These are phyloP conservation scores for Stephanodiscus minutulus DNA, from an alignment of 108 stramenopile species.

Conservation along the genomic window DNA sequence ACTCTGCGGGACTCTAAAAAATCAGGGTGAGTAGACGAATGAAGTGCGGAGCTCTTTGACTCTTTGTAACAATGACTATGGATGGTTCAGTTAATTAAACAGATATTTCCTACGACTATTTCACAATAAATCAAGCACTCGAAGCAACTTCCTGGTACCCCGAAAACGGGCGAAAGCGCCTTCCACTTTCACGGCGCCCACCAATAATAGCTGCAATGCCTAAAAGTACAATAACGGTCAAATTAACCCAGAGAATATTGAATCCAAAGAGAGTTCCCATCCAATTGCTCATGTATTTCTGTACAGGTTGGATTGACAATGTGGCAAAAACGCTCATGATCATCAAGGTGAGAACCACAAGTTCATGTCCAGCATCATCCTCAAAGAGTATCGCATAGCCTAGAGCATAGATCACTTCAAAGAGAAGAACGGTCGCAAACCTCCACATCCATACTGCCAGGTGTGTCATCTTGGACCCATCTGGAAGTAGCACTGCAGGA, in stretches of 20 bases:
- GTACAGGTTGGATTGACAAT: constrained; percentile 25
- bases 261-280: constrained; percentile 31
- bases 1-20: too few species aligned
- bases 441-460: constrained; percentile 40
- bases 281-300: constrained; percentile 40
- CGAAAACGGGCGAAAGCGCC: constrained; percentile 4
- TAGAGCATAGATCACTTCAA: constrained; percentile 29
- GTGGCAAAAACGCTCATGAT: constrained; percentile 28
- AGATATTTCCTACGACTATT: background rate
- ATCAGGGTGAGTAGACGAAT: too few species aligned
- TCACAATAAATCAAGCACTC: background rate
- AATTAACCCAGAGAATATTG: constrained; percentile 24
- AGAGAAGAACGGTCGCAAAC: constrained; percentile 24
- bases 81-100: background rate
- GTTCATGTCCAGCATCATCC: constrained; percentile 43
- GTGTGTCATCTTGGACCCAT: constrained; percentile 43
- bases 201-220: constrained; percentile 38
- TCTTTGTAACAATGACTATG: too few species aligned
- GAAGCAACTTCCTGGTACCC: constrained; percentile 25
- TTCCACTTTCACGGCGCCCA: constrained; percentile 27
- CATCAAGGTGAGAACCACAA: constrained; percentile 30
- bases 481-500: constrained; percentile 31
- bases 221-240: constrained; percentile 24
- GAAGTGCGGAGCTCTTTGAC: too few species aligned
- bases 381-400: constrained; percentile 37